Base-by-base conservation (phyloP, 495 filamentous ascomycete species). In the Neurospora cerealis region DNA sequence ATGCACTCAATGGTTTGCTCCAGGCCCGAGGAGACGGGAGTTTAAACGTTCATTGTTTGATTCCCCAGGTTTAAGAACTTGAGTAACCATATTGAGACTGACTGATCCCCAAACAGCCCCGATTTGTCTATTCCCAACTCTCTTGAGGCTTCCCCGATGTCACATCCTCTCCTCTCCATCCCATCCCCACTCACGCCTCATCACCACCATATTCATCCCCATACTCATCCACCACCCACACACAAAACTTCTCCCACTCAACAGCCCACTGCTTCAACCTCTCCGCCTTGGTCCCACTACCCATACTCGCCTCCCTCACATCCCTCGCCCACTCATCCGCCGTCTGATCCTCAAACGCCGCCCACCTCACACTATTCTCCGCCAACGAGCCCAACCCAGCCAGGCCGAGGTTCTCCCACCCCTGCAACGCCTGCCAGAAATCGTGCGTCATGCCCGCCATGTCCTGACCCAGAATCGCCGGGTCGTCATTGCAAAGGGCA, bases 311-410 rank as follows among this genome's bases (percentile, higher is more conserved):
- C 70, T 91, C 89, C 70, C 87, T 88, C 69, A 97, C 86, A 48
- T 89, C 93, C 28, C 54, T 66, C 54, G 54, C 54, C 92, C 95
- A 97, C 70, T 90, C 87, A 11, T 90, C 87, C 3, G 85, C 73
- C 17, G 81, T 83, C 78, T 92, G 91, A 77, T 97, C 95, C 77
- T 94, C 92, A 79, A 92, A 97, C 40, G 91, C 91, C 32, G 94
- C 93, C 92, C 93, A 98, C 38, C 91, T 86, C 46, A 99, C 90
- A 72, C 94, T 96, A 73, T 96, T 98, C 84, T 97, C 93, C 17
- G 93, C 95, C 77, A 99, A 85, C 76, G 90, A 91, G 5, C 93
- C 95, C 46, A 95, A 81, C 1, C 93, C 93, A 21, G 91, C 92
- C 34, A 97, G 81, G 17, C 94, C 96, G 34, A 97, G 87, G 75